A percentile compares a stretch with the other conserved stretches of the same genome.
Conservation (phyloP, 2,329 filamentous ascomycete species). For the Sphaerostilbella broomeana region DNA sequence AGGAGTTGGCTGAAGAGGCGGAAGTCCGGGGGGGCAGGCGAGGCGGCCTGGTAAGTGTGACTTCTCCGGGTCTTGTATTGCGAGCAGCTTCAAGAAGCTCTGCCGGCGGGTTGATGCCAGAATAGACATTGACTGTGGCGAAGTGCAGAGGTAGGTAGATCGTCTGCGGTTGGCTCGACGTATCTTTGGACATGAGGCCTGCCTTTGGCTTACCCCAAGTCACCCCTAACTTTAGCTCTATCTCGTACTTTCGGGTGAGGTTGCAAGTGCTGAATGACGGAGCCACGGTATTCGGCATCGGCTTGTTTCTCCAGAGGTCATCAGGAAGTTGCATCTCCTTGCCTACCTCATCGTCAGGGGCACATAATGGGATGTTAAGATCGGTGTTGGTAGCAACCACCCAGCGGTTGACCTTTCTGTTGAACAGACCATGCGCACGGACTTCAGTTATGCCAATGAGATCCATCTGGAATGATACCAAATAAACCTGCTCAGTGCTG, state of each 20-base stretch:
- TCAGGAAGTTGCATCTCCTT: conserved; percentile 65
- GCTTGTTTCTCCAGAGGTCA: conserved; percentile 62
- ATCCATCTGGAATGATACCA: conserved; percentile 75
- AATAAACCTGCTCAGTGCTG: conserved; percentile 61
- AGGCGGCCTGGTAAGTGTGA: conserved; percentile 26
- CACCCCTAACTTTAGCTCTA: conserved; percentile 75
- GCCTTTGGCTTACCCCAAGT: conserved; percentile 58
- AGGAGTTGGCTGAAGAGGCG: conserved; percentile 18
- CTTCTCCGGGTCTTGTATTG: conserved; percentile 33
- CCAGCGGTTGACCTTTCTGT: conserved; percentile 68
- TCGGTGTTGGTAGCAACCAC: conserved; percentile 66
- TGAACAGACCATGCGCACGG: conserved; percentile 65
- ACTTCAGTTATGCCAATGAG: conserved; percentile 75
- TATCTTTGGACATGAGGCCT: conserved; percentile 19
- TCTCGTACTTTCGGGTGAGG: conserved; percentile 69
- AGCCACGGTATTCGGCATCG: conserved; percentile 77
- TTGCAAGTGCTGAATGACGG: conserved; percentile 89
- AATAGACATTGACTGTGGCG: conserved; percentile 69
- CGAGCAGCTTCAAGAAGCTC: conserved; percentile 60
- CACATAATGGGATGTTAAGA: conserved; percentile 59
- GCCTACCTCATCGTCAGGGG: conserved; percentile 49
- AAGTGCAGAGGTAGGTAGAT: conserved; percentile 75
- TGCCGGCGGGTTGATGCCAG: conserved; percentile 75
- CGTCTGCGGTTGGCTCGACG: conserved; percentile 50
- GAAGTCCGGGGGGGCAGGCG: conserved; percentile 30